Evolutionary conservation across 805 yeast genomes (phyloP), one percentile per base, ranked within the genome.

Genomic region (Wickerhamiella hasegawae): DNA sequence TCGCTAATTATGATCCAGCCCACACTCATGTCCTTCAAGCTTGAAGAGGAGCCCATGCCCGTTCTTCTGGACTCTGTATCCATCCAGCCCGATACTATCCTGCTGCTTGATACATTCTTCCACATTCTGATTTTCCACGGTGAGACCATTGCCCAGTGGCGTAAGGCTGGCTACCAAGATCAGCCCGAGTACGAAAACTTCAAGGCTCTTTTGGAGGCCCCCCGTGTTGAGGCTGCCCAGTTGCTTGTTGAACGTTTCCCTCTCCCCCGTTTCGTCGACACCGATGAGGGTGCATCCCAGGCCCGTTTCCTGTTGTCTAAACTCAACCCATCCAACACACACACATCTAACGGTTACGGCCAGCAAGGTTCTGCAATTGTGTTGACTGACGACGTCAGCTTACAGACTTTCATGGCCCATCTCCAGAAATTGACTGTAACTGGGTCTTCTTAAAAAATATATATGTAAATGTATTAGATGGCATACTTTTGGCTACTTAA

Each of bases 221-320:
- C 98, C 31, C 76, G 82, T 51, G 68, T 69, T 36, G 99, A 90
- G 58, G 97, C 97, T 17, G 87, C 94, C 5, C 83, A 78, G 48
- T 66, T 92, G 44, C 71, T 90, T 49, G 72, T 79, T 26, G 97
- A 90, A 54, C 71, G 99, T 54, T 87, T 83, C 73, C 99, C 99
- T 48, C 67, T 90, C 52, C 99, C 99, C 32, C 73, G 98, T 60
- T 90, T 87, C 53, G 85, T 90, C 47, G 94, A 87, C 49, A 83
- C 95, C 40, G 96, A 87, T 55, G 96, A 87, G 49, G 97, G 98
- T 49, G 96, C 95, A 37, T 85, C 96, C 12, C 99, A 90, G 62
- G 96, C 97, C 2, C 76, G 99, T 61, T 90, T 90, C 68, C 68
- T 90, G 58, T 74, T 83, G 58, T 82, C 96, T 20, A 90, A 84